Evolutionary conservation across 345 rosid genomes (phyloP), one percentile per base, ranked within the genome.

Genomic region (Chamaenerion angustifolium): DNA sequence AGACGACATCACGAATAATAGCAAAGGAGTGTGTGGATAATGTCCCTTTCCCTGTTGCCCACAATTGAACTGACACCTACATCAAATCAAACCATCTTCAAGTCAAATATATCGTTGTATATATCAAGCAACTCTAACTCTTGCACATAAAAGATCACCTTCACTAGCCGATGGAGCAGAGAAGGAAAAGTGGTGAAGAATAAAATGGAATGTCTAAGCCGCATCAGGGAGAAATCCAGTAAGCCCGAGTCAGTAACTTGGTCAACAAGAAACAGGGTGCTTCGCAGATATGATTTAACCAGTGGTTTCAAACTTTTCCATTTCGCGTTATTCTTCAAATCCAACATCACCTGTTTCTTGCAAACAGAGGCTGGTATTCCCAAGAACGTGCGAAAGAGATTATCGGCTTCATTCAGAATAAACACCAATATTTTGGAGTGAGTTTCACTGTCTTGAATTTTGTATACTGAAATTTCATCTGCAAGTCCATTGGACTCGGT

Each of bases 241-340:
- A 82, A 76, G 62, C 77, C 73, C 4, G 79, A 67, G 63, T 84
- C 93, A 8, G 82, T 60, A 56, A 80, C 71, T 69, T 82, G 79
- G 54, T 76, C 71, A 52, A 82, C 70, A 56, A 84, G 77, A 71
- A 70, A 71, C 62, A 84, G 37, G 48, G 93, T 92, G 62, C 84
- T 92, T 58, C 81, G 72, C 50, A 87, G 52, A 61, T 71, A 92
- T 50, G 87, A 87, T 63, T 79, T 87, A 53, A 87, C 49, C 60
- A 79, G 65, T 9, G 96, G 96, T 66, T 75, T 79, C 52, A 70
- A 25, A 57, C 59, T 67, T 74, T 82, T 74, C 95, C 95, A 78
- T 58, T 80, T 80, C 48, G 80, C 49, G 54, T 65, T 71, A 66
- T 73, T 82, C 71, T 72, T 84, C 66, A 84, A 54, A 62, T 77